Base-by-base conservation (phyloP, 2,329 filamentous ascomycete genomes). In the Penicillium crustosum region DNA sequence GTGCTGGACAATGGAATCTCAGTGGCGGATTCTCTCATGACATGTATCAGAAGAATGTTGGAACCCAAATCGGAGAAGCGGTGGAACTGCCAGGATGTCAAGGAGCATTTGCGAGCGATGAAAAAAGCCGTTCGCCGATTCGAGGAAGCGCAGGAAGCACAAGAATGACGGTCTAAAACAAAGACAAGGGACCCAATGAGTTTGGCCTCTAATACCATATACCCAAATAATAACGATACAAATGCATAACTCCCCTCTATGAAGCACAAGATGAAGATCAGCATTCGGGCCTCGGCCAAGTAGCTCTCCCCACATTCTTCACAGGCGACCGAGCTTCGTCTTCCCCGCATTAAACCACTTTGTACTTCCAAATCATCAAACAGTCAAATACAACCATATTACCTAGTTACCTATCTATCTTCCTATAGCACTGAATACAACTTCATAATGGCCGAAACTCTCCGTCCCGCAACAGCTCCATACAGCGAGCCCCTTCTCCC, bases 401-500 rank as follows among this genome's bases (percentile, higher is more conserved):
- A 19, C 17, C 17, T 50, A 35, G 43, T 10, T 47, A 31, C 3
- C 13, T 13, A 41, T 12, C 2, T n/a, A 38, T 29, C 9, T 38
- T 25, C 15, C 8, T 19, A 53, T 21, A 39, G 41, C 27, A n/a
- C 33, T 10, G 17, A n/a, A 38, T 42, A 36, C 44, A 6, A 48
- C 29, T 10, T 19, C 35, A 63, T 25, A 12, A 64, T 69, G 67
- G 59, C 66, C 8, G 43, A 56, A 43, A 58, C 57, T 25, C 49
- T 63, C 27, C 62, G 57, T 19, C 63, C 67, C 9, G 66, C 69
- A 48, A 71, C 68, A 38, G 72, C 73, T 33, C 75, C 75, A 19
- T 78, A 75, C 63, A 74, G 73, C 48, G 75, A 77, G 52, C 75
- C 75, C 5, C 61, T 77, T 29, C 78, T 83, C 56, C 75, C 77